Evolutionary conservation across 768 basidiomycete genomes (phyloP).

Genomic region (Ramaria sp.): DNA sequence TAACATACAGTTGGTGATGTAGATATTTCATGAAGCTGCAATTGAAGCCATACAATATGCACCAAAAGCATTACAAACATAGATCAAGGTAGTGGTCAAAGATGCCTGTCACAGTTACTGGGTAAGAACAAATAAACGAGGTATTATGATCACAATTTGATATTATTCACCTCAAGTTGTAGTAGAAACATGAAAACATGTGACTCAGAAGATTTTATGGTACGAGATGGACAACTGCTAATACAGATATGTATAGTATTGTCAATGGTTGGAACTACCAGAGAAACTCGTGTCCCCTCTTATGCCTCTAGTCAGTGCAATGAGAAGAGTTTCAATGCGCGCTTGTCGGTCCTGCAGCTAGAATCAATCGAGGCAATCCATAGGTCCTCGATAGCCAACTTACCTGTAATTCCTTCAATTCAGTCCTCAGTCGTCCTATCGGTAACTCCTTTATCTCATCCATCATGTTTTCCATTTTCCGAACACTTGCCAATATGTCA

Average conservation of each 20-base stretch:
- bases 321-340: constrained; percentile 19
- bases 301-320: constrained; percentile 18
- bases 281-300: constrained; percentile 7
- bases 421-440: constrained; percentile 55
- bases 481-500: constrained; percentile 35
- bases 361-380: constrained; percentile 2
- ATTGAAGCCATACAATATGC: too few species aligned
- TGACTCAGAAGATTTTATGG: too few species aligned
- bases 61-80: too few species aligned
- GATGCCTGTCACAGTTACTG: too few species aligned
- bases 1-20: too few species aligned
- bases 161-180: too few species aligned
- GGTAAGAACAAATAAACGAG: too few species aligned
- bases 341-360: constrained; percentile 17
- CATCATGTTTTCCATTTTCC: constrained; percentile 47
- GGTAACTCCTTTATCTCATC: constrained; percentile 57
- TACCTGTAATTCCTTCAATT: constrained; percentile 78
- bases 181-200: too few species aligned
- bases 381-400: constrained; percentile 13
- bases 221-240: too few species aligned
- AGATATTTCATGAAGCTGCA: too few species aligned
- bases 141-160: too few species aligned
- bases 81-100: too few species aligned
- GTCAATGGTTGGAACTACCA: neutral
- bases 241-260: neutral